Conservation (phyloP, 176 grass and related monocot species). For the Panicum miliaceum region DNA sequence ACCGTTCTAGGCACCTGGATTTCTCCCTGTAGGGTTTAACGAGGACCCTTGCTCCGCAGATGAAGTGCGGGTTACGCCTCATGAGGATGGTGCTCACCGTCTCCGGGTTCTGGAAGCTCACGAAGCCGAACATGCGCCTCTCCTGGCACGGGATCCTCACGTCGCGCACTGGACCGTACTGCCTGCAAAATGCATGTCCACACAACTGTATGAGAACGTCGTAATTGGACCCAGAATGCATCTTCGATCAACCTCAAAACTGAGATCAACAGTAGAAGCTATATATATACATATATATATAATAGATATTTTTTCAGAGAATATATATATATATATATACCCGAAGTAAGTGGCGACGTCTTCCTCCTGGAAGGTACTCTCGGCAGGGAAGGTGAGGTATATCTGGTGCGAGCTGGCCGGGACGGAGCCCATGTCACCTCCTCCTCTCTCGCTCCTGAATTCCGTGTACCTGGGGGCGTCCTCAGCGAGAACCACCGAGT, state of each 20-base stretch:
- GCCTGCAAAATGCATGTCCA: constrained; percentile 37
- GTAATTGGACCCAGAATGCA: not conserved
- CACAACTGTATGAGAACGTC: not conserved
- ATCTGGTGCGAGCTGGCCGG: constrained; percentile 74
- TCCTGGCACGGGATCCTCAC: constrained; percentile 92
- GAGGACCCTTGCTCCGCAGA: constrained; percentile 68
- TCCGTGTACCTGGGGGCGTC: constrained; percentile 67
- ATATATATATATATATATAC: constrained; percentile 17
- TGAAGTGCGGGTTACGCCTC: constrained; percentile 76
- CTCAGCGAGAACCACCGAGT: constrained; percentile 74
- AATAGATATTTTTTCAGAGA: not conserved
- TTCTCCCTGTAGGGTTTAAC: constrained; percentile 91
- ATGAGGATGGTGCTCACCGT: constrained; percentile 67
- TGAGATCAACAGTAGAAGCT: not conserved
- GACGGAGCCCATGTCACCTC: constrained; percentile 40
- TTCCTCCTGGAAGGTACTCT: constrained; percentile 78
- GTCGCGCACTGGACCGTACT: constrained; percentile 70
- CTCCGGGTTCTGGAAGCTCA: constrained; percentile 74
- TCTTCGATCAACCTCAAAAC: not conserved
- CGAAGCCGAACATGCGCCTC: constrained; percentile 92
- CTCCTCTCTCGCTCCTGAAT: constrained; percentile 45
- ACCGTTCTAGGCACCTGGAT: constrained; percentile 71
- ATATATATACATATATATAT: not conserved
- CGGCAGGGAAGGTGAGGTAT: constrained; percentile 88
- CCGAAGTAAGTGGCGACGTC: constrained; percentile 80